Evolutionary conservation across 192 early-diverging fungal species (phyloP), one percentile per base, ranked within the genome.

Genomic region (Podila verticillata): DNA sequence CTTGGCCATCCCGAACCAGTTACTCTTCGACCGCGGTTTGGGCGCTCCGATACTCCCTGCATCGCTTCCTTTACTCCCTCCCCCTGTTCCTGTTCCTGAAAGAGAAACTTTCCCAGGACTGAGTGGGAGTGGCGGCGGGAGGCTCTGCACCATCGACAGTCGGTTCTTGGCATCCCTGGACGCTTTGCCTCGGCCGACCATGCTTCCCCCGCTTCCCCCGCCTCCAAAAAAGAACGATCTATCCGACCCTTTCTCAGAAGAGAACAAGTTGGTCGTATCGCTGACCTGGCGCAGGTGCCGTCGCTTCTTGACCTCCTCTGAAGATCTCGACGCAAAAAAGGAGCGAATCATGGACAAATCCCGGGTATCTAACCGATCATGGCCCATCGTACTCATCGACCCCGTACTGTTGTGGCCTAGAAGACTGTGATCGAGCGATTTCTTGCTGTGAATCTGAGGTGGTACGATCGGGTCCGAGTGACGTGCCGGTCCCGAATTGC

Each of bases 1-100:
- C 49, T 60, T 79, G 1, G 54, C 20, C 1, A 72, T 68, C 15
- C 77, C 77, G 54, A 80, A 80, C 77, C 77, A 80, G 39, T 80
- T 24, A n/a, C 24, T 63, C 24, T 68, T 72, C 28, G 70, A 65
- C 32, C 75, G 75, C 34, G 51, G 32, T 34, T 62, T 79, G 29
- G 56, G 34, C 1, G 29, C 9, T 10, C 39, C 39, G 8, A 19
- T 15, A 30, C 28, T 30, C 10, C 17, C n/a, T 30, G 58, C 58
- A 59, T 59, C 30, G 8, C 15, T 59, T 0, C 26, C n/a, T 29
- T 19, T 19, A 2, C 22, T 15, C 8, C 15, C 13, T 75, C 54
- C 7, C 68, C 47, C 28, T 51, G 17, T 59, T 70, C 31, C 48
- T 54, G 63, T 26, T 39, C 36, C 36, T 39, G 36, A 39, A 8